Evolutionary conservation across 1,284 basidiomycete genomes (phyloP), one percentile per base, ranked within the genome.

Genomic region (Ceratobasidium sp.): DNA sequence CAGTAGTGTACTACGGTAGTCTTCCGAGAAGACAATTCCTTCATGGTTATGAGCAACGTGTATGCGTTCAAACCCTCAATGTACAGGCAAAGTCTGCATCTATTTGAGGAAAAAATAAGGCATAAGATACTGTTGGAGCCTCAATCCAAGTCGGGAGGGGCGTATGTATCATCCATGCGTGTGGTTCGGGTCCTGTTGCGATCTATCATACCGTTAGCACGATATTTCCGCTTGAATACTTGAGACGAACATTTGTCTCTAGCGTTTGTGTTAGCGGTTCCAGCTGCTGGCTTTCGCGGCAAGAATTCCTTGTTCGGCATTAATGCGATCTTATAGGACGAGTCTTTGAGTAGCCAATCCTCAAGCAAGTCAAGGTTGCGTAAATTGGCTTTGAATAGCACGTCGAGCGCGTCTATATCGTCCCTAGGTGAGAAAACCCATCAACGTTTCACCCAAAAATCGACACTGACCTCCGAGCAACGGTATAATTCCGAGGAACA

Each of bases 361-460:
- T 77, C 76, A 42, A 77, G 67, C 38, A 75, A 52, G 12, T 71
- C 72, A 29, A 77, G 64, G 42, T 77, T 77, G 25, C 76, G 69
- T 34, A 76, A 55, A 49, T 77, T 77, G 7, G 75, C 62, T 64
- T 77, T 76, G 72, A 77, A 77, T 6, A 76, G 70, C 5, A 77
- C 74, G 55, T 77, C 77, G 17, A 77, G 70, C 3, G 75, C 68
- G 67, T 77, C 77, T 67, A 53, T 25, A 22, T 7, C 17, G 29
- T 22, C 6, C 2, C 32, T n/a, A 31, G n/a, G 32, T 38, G 32
- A 64, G 20, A 8, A 25, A n/a, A 40, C 2, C 1, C 38, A 20
- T 38, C 1, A 20, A 42, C 0, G 29, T 3, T 27, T 3, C 27
- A 3, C 5, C 22, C 8, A 27, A 8, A 3, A 3, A 1, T 49